These are phyloP conservation scores for Begonia masoniana DNA, from an alignment of 306 rosid species.

Conservation along the genomic window DNA sequence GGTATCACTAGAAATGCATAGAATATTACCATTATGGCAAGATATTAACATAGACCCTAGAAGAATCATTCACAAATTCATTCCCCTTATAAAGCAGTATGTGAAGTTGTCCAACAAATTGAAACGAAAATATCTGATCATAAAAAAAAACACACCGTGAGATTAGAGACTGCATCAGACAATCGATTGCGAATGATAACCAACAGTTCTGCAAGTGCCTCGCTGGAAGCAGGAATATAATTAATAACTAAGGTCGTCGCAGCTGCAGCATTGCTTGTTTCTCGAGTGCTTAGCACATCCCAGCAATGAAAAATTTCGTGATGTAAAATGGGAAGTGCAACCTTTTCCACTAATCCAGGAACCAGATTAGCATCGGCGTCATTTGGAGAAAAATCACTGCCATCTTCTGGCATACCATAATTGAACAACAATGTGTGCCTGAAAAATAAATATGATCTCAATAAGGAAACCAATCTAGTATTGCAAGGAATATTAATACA, in stretches of 20 bases:
- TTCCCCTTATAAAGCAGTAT: no score
- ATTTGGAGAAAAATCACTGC: slow-evolving; percentile 42
- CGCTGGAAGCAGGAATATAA: slow-evolving; percentile 71
- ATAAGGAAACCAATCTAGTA: neutral
- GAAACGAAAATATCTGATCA: no score
- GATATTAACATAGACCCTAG: no score
- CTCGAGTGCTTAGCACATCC: slow-evolving; percentile 76
- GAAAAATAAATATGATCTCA: slow-evolving; percentile 10
- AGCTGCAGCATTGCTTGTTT: slow-evolving; percentile 60
- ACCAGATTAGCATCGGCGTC: slow-evolving; percentile 84
- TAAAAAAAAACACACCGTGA: slow-evolving; percentile 25
- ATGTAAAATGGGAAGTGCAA: slow-evolving; percentile 87
- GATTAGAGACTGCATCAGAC: slow-evolving; percentile 71
- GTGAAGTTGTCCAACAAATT: no score
- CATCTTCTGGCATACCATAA: slow-evolving; percentile 63
- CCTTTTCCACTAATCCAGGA: slow-evolving; percentile 83
- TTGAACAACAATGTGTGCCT: slow-evolving; percentile 71
- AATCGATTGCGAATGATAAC: slow-evolving; percentile 58
- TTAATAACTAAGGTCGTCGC: slow-evolving; percentile 70
- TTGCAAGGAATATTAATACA: no score
- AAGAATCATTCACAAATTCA: no score
- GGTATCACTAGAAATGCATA: no score
- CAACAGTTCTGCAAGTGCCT: slow-evolving; percentile 69
- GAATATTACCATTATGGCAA: no score
- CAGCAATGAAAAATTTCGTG: slow-evolving; percentile 75